These are phyloP conservation scores for Tilletia caries DNA, from an alignment of 1,284 basidiomycete species.

Conservation along the genomic window DNA sequence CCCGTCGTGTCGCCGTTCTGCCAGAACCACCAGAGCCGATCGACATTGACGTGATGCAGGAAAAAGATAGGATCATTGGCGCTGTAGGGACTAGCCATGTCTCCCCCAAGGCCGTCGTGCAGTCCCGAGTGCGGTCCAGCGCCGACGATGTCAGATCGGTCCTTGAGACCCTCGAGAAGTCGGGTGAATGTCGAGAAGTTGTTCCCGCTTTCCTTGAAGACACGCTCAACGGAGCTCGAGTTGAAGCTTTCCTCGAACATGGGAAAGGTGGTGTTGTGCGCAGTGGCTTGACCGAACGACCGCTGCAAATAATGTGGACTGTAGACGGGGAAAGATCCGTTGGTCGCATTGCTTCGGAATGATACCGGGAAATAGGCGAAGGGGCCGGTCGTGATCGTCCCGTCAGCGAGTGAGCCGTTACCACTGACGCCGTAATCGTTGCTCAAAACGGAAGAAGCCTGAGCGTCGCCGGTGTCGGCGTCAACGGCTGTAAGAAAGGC, in stretches of 20 bases:
- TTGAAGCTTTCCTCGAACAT: slow-evolving; percentile 7
- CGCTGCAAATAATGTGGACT: neutral
- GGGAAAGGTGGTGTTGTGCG: neutral
- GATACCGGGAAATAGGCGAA: slow-evolving; percentile 2
- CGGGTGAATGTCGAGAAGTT: neutral
- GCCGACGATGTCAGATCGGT: neutral
- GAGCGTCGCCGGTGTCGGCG: neutral
- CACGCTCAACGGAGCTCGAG: neutral
- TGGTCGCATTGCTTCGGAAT: neutral
- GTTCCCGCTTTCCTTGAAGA: neutral
- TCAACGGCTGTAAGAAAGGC: neutral
- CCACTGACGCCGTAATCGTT: neutral
- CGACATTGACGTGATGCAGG: slow-evolving; percentile 22
- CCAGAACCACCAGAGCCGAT: slow-evolving; percentile 22
- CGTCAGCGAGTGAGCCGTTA: neutral
- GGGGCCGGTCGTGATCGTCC: slow-evolving; percentile 1
- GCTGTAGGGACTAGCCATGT: neutral
- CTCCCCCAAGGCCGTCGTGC: neutral
- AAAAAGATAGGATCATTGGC: slow-evolving; percentile 19
- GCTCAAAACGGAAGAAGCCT: neutral
- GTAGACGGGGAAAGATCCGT: too few species aligned
- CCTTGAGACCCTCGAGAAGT: neutral
- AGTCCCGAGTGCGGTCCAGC: neutral
- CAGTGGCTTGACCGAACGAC: neutral
- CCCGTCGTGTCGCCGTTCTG: slow-evolving; percentile 16